Conservation (phyloP, 805 yeast genomes). For the Ogataea trehalophila region DNA sequence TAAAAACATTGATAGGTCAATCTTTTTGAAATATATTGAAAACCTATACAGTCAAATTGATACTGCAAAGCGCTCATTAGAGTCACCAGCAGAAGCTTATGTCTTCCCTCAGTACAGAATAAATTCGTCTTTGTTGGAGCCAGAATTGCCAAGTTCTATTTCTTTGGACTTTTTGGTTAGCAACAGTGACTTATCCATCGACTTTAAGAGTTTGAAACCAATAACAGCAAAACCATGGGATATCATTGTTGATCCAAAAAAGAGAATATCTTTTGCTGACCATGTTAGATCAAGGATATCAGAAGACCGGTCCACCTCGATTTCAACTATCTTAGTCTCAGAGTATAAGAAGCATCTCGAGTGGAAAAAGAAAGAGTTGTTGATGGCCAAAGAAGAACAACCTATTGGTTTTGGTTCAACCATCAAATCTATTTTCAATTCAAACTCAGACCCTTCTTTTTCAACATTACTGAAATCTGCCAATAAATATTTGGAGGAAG, state of each 20-base stretch:
- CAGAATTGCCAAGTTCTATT: conserved; percentile 41
- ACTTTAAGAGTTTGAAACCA: conserved; percentile 45
- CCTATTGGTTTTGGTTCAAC: conserved; percentile 15
- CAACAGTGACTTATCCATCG: conserved; percentile 61
- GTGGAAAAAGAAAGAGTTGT: conserved; percentile 22
- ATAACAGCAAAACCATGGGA: conserved; percentile 63
- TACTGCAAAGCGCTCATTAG: conserved; percentile 34
- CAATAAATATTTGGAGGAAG: conserved; percentile 53
- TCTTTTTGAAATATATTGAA: conserved; percentile 21
- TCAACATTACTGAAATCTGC: conserved; percentile 34
- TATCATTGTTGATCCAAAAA: conserved; percentile 39
- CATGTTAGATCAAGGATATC: conserved; percentile 51
- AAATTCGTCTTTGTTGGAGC: conserved; percentile 35
- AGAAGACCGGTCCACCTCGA: conserved; percentile 34
- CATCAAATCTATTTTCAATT: conserved; percentile 21
- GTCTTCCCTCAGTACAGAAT: conserved; percentile 55
- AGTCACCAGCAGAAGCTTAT: conserved; percentile 48
- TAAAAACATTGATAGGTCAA: conserved; percentile 15
- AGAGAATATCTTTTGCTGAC: conserved; percentile 51
- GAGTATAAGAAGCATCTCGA: conserved; percentile 33
- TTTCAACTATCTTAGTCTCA: conserved; percentile 35
- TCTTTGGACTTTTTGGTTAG: conserved; percentile 54
- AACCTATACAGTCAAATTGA: conserved; percentile 29
- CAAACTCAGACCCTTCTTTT: conserved; percentile 26
- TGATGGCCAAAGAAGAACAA: conserved; percentile 3